These are phyloP conservation scores for Hanseniaspora jakobsenii DNA, from an alignment of 805 yeast species.

Conservation along the genomic window DNA sequence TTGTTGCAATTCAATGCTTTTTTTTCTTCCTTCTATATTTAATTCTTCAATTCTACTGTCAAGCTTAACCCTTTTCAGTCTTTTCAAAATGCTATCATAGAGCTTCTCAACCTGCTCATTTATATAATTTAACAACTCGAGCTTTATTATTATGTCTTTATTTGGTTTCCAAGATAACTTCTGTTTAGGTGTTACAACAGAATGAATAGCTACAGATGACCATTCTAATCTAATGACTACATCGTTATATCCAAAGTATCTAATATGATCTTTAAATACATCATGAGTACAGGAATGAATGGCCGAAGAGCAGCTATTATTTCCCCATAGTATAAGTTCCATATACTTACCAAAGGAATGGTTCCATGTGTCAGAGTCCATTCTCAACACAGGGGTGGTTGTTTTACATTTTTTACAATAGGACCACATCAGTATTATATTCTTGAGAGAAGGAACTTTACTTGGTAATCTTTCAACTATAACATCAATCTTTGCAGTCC, in stretches of 20 bases:
- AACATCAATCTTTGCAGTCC: constrained; percentile 69
- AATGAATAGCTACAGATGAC: constrained; percentile 61
- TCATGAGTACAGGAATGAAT: constrained; percentile 67
- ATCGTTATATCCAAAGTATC: constrained; percentile 74
- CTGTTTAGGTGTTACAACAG: constrained; percentile 64
- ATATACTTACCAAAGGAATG: constrained; percentile 87
- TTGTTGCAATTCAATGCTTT: constrained; percentile 46
- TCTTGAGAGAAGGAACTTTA: constrained; percentile 46
- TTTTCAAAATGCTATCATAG: constrained; percentile 57
- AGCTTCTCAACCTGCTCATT: constrained; percentile 43
- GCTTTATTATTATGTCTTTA: constrained; percentile 54
- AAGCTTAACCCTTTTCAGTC: constrained; percentile 63
- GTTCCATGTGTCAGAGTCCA: constrained; percentile 81
- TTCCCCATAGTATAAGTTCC: constrained; percentile 72
- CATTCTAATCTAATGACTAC: constrained; percentile 70
- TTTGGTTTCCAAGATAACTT: constrained; percentile 61
- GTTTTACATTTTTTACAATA: constrained; percentile 68
- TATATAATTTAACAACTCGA: constrained; percentile 47
- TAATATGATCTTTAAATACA: constrained; percentile 65
- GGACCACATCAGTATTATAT: constrained; percentile 81
- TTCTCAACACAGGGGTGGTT: constrained; percentile 62
- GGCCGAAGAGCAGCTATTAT: constrained; percentile 41
- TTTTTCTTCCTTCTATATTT: constrained; percentile 51
- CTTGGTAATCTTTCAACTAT: constrained; percentile 51
- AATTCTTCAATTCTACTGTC: constrained; percentile 57